phyloP scores from a whole-genome alignment of 805 yeast genomes.

The Yamadazyma insecticola region DNA sequence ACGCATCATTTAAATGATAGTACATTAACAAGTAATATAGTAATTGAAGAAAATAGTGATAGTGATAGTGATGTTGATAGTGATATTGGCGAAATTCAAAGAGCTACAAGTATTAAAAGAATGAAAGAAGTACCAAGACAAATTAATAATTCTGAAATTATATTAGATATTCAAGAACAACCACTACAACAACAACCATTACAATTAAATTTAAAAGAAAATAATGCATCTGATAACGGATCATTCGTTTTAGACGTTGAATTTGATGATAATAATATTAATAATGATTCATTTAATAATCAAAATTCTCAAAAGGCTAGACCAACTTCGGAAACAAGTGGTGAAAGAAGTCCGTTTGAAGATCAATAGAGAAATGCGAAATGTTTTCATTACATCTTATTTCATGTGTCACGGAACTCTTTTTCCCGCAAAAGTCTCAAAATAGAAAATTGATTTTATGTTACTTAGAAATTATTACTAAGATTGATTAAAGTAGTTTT shows the following conservation, averaged over 20 bases:
- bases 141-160: slow-evolving; percentile 1
- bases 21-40: slow-evolving; percentile 5
- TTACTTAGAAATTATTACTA: too few species aligned
- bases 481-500: too few species aligned
- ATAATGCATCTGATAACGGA: slow-evolving; percentile 10
- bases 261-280: slow-evolving; percentile 18
- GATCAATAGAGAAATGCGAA: slow-evolving; percentile 10
- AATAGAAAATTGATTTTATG: too few species aligned
- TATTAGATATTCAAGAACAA: slow-evolving; percentile 1
- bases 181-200: slow-evolving; percentile 7
- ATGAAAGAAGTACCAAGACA: slow-evolving; percentile 7
- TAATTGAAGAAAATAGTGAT: slow-evolving; percentile 17
- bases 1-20: slow-evolving; percentile 10
- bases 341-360: slow-evolving; percentile 26
- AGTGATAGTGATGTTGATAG: slow-evolving; percentile 40
- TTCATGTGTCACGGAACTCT: too few species aligned
- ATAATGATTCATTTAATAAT: slow-evolving; percentile 20
- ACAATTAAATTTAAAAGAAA: slow-evolving; percentile 6
- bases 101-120: slow-evolving; percentile 33
- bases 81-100: slow-evolving; percentile 41
- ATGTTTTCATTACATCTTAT: too few species aligned
- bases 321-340: slow-evolving; percentile 11
- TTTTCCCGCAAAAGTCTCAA: too few species aligned
- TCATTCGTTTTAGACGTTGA: slow-evolving; percentile 29
- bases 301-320: slow-evolving; percentile 8